Percentiles rank a stretch among this genome's conserved stretches.
phyloP scores from a whole-genome alignment of 345 rosid genomes.

The Moricandia arvensis region DNA sequence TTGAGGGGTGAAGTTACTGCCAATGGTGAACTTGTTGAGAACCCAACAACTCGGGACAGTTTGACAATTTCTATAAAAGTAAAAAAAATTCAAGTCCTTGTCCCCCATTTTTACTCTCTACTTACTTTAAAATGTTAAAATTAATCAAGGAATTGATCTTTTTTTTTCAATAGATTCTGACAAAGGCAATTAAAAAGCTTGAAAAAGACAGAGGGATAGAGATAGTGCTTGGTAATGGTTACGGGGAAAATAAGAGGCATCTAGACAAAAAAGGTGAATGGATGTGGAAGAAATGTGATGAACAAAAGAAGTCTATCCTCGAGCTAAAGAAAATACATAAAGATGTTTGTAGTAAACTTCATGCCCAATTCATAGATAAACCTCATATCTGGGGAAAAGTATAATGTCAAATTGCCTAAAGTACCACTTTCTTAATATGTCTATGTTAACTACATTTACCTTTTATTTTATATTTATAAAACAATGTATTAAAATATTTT shows the following conservation, averaged over 20 bases:
- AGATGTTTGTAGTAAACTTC: neutral
- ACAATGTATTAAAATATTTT: too few species aligned
- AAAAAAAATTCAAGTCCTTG: neutral
- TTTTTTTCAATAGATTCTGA: neutral
- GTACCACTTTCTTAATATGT: too few species aligned
- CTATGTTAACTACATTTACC: too few species aligned
- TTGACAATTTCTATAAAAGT: slow-evolving; percentile 5
- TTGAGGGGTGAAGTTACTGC: neutral
- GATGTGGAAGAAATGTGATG: neutral
- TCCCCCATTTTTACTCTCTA: neutral
- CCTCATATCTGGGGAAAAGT: neutral
- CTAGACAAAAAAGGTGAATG: neutral
- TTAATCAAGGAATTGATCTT: neutral
- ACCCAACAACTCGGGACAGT: neutral
- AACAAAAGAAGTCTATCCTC: neutral
- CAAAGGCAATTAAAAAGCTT: neutral
- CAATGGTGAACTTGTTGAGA: neutral
- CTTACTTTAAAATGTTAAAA: neutral
- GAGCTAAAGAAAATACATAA: neutral
- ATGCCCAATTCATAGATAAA: neutral
- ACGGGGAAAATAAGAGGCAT: neutral
- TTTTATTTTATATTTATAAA: too few species aligned
- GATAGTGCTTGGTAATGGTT: neutral
- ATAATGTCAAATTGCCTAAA: too few species aligned
- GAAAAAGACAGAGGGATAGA: neutral